These are phyloP conservation scores for Fusarium falciforme DNA, from an alignment of 2,329 filamentous ascomycete genomes.

Conservation along the genomic window DNA sequence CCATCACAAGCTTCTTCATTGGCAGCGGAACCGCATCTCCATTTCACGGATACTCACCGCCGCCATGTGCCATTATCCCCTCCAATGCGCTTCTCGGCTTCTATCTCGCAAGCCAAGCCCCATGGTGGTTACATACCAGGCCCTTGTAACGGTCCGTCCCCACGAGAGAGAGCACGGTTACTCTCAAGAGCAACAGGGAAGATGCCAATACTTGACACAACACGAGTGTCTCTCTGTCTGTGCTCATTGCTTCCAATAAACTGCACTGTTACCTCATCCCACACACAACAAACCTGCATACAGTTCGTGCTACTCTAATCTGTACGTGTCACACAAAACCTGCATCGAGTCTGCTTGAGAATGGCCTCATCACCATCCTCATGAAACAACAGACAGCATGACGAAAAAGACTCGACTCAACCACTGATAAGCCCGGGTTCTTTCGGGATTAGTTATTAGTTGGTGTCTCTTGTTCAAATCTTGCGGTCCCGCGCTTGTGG, in stretches of 20 bases:
- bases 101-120: background rate
- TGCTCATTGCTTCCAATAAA: background rate
- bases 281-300: background rate
- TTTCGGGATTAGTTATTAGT: conserved; percentile 30
- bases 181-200: background rate
- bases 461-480: background rate
- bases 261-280: conserved; percentile 24
- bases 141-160: background rate
- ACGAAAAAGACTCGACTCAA: background rate
- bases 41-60: background rate
- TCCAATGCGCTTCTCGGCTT: background rate
- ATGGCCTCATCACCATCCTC: background rate
- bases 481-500: conserved; percentile 16
- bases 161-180: background rate
- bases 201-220: background rate
- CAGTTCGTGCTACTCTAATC: conserved; percentile 8
- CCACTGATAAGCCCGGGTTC: conserved; percentile 24
- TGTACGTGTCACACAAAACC: background rate
- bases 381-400: background rate
- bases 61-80: background rate
- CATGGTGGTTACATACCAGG: background rate
- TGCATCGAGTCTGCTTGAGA: background rate
- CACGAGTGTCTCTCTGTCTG: background rate
- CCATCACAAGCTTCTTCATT: background rate
- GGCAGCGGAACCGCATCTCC: conserved; percentile 12